Conservation (phyloP, 2,329 filamentous ascomycete species). For the Dactylella cylindrospora region DNA sequence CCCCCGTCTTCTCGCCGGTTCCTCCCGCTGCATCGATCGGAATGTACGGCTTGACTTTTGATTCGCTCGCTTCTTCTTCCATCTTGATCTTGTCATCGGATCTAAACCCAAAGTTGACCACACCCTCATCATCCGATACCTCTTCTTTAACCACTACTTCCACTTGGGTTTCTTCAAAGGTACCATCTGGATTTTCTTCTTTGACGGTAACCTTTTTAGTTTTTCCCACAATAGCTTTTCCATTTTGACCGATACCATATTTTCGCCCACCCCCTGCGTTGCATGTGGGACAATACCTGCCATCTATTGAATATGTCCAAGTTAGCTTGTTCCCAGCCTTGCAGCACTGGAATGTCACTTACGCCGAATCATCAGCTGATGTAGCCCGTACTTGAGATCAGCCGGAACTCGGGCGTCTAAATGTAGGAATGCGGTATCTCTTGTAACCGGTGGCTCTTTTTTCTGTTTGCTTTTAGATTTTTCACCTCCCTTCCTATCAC, state of each 20-base stretch:
- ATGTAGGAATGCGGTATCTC: slow-evolving; percentile 58
- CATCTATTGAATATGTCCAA: slow-evolving; percentile 11
- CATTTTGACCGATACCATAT: slow-evolving; percentile 33
- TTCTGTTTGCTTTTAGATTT: neutral
- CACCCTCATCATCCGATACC: slow-evolving; percentile 27
- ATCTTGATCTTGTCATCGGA: slow-evolving; percentile 12
- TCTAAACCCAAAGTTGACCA: neutral
- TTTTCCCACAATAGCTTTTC: slow-evolving; percentile 13
- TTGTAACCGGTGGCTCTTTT: slow-evolving; percentile 40
- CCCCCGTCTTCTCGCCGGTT: slow-evolving; percentile 40
- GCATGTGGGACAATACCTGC: slow-evolving; percentile 42
- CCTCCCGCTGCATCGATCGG: slow-evolving; percentile 43
- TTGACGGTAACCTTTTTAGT: slow-evolving; percentile 25
- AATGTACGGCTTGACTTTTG: slow-evolving; percentile 34
- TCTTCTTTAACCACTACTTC: slow-evolving; percentile 26
- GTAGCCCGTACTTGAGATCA: slow-evolving; percentile 59
- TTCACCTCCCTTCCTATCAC: slow-evolving; percentile 8
- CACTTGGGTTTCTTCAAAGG: slow-evolving; percentile 16
- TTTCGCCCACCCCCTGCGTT: slow-evolving; percentile 31
- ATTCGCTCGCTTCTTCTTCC: slow-evolving; percentile 34
- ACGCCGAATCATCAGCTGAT: slow-evolving; percentile 59
- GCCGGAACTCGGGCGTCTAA: slow-evolving; percentile 57
- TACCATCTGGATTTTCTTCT: slow-evolving; percentile 24
- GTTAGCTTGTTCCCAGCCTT: neutral
- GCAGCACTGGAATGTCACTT: slow-evolving; percentile 6